phyloP scores from a whole-genome alignment of 139 green algal species.

The Chlorella sp. region DNA sequence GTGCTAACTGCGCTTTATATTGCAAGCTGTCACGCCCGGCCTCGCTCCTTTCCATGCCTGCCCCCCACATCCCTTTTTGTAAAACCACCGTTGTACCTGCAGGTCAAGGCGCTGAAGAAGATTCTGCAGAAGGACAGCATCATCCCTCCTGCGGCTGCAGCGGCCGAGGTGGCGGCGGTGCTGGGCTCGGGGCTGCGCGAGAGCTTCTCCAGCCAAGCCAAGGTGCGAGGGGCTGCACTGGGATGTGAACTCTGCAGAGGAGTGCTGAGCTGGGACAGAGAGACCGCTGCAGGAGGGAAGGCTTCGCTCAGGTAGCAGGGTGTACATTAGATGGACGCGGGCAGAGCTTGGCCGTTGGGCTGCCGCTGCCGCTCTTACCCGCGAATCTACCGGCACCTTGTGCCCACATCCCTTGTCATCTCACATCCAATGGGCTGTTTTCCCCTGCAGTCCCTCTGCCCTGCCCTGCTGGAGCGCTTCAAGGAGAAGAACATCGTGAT shows the following conservation, averaged over 20 bases:
- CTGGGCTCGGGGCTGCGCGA: slow-evolving; percentile 66
- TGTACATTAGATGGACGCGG: no score
- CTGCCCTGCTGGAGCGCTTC: slow-evolving; percentile 79
- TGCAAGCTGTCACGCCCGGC: no score
- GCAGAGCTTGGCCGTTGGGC: neutral
- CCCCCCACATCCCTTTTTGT: no score
- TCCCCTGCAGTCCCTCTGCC: slow-evolving; percentile 32
- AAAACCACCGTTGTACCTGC: no score
- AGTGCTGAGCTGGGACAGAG: neutral
- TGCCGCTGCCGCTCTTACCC: neutral
- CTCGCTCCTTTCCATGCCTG: no score
- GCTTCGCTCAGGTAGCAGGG: neutral
- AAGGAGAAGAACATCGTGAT: slow-evolving; percentile 90
- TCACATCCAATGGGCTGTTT: neutral
- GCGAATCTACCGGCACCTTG: neutral
- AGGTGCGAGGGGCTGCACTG: slow-evolving; percentile 37
- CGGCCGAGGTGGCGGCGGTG: slow-evolving; percentile 34
- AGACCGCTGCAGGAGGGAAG: neutral
- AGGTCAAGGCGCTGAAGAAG: slow-evolving; percentile 68
- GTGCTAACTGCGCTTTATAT: no score
- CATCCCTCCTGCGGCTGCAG: slow-evolving; percentile 78
- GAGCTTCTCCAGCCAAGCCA: slow-evolving; percentile 65
- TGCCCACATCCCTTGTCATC: neutral
- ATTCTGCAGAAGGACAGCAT: slow-evolving; percentile 89
- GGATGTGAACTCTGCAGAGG: neutral